Evolutionary conservation across 75 land plant species (phyloP).

Genomic region (Picea sitchensis): DNA sequence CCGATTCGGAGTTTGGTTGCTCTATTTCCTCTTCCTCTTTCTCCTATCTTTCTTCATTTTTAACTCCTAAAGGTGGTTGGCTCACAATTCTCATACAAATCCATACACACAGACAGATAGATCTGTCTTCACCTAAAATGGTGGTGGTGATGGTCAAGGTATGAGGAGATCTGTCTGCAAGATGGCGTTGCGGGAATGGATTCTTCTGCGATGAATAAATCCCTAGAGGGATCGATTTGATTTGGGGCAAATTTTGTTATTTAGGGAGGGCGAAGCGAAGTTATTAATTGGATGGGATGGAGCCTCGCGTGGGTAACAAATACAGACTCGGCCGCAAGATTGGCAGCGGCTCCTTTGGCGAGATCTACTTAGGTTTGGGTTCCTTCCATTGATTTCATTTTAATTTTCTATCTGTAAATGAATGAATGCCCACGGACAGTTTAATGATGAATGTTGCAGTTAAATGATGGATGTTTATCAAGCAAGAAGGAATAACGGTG

Average conservation of each 20-base stretch:
- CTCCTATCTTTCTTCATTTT: not conserved
- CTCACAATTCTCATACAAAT: not conserved
- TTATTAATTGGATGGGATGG: constrained; percentile 29
- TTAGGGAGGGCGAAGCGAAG: not conserved
- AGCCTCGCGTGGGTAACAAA: constrained; percentile 65
- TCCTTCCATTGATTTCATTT: constrained; percentile 1
- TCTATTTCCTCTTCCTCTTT: too few species aligned
- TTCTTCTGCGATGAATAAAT: not conserved
- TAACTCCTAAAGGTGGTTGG: not conserved
- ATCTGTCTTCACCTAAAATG: not conserved
- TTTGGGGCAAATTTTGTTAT: not conserved
- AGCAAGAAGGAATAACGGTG: not conserved
- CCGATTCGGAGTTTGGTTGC: constrained; percentile 5
- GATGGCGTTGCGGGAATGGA: not conserved
- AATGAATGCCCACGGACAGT: not conserved
- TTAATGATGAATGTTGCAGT: not conserved
- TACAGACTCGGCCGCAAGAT: constrained; percentile 43
- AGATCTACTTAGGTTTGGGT: constrained; percentile 77
- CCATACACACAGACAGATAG: not conserved
- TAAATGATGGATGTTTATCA: not conserved
- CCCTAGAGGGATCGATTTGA: not conserved
- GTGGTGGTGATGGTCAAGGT: not conserved
- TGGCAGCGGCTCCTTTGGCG: constrained; percentile 85
- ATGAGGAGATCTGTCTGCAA: too few species aligned
- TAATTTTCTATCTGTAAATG: not conserved